phyloP scores from a whole-genome alignment of 768 basidiomycete genomes.

The Leucocoprinus leucothites region DNA sequence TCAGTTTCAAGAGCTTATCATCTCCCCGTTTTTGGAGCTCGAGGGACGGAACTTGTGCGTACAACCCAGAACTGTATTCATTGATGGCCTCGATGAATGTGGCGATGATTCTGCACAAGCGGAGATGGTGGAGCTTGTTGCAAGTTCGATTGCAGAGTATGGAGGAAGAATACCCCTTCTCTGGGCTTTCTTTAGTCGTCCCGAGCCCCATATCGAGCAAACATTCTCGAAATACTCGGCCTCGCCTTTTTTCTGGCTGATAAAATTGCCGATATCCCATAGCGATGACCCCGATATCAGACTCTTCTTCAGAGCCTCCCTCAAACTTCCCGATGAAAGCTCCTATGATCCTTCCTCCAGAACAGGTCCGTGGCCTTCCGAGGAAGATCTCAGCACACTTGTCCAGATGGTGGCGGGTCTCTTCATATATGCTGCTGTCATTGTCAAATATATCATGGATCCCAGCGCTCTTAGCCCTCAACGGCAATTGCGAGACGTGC shows the following conservation, averaged over 20 bases:
- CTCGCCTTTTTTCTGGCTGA: neutral
- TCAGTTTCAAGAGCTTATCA: neutral
- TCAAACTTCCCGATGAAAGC: neutral
- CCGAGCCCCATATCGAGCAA: constrained; percentile 5
- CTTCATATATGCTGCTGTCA: constrained; percentile 6
- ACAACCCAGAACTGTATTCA: neutral
- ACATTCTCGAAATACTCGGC: neutral
- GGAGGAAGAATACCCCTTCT: neutral
- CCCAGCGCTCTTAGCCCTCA: neutral
- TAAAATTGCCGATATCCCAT: constrained; percentile 6
- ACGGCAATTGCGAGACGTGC: neutral
- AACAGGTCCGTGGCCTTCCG: constrained; percentile 4
- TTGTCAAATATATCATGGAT: constrained; percentile 8
- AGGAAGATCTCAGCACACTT: neutral
- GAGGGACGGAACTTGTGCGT: neutral
- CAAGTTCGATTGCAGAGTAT: neutral
- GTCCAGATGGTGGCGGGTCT: neutral
- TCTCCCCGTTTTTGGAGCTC: neutral
- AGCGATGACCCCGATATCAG: constrained; percentile 5
- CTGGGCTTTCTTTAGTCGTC: constrained; percentile 13
- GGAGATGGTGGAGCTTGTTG: neutral
- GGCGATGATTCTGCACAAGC: neutral
- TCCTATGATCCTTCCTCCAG: neutral
- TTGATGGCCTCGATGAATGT: constrained; percentile 17
- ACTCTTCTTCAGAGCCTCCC: neutral